Evolutionary conservation across 2,329 filamentous ascomycete genomes (phyloP), one percentile per base, ranked within the genome.

Genomic region (Microdochium bolleyi): DNA sequence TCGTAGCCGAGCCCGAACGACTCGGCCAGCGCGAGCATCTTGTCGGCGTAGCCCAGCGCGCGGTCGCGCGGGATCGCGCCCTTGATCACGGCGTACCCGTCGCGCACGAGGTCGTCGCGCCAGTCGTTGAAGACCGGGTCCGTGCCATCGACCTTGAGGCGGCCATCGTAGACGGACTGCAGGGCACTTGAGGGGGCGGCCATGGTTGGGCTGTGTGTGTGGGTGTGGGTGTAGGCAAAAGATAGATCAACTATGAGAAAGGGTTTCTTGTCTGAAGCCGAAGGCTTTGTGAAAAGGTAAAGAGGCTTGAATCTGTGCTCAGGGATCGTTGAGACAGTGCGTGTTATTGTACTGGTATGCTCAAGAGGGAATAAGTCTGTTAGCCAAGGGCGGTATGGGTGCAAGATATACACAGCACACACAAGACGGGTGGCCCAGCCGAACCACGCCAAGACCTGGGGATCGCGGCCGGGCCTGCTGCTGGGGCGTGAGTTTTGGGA

Each of bases 31-130:
- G 48, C 27, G 19, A 52, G 55, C 48, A 56, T 55, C 49, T 56
- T 48, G 11, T 61, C 53, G 32, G 52, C 54, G 51, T 61, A 61
- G 21, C 52, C 30, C 11, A 52, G 49, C 41, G 57, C 57, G 22
- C 54, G 55, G 24, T 61, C 56, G 3, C 48, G 16, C 3, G 57
- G 53, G 25, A 61, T 53, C 19, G 57, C 60, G 16, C 60, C 59
- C 52, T 63, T 62, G 53, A 64, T 56, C 16, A 64, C 60, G n/a
- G 54, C 60, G 49, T 56, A 64, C 21, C 62, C 62, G 50, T 63
- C 56, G 24, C 57, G 58, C 21, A 56, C 27, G 3, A 64, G 56
- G 55, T 62, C 61, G 27, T 64, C 61, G n/a, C 59, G 54, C 49
- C 54, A 61, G 53, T 62, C 61, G 10, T 63, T 61, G 49, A 54